phyloP scores from a whole-genome alignment of 2,329 filamentous ascomycete species.

The Ophiostoma tasmaniense region DNA sequence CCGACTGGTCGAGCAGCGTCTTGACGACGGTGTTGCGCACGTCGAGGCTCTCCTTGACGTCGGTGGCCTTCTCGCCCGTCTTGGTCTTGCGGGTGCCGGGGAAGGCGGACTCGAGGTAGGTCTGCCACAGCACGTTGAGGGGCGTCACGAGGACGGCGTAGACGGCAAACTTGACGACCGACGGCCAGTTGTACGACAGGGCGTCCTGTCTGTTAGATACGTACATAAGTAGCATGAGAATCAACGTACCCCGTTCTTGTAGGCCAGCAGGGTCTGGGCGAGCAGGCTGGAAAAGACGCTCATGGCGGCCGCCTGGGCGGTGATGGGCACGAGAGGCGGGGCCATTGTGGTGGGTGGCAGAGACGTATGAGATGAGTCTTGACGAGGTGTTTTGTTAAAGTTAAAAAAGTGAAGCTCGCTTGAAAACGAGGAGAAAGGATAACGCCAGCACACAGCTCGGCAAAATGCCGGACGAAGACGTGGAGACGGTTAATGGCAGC shows the following conservation, averaged over 20 bases:
- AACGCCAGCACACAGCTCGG: not conserved
- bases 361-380: not conserved
- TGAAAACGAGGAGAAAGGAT: not conserved
- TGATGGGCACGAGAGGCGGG: constrained; percentile 49
- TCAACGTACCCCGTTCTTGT: constrained; percentile 50
- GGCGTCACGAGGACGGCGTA: constrained; percentile 67
- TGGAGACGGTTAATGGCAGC: not conserved
- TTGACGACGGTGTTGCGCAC: constrained; percentile 58
- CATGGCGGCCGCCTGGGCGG: constrained; percentile 57
- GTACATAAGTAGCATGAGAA: no score
- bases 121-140: constrained; percentile 82
- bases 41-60: constrained; percentile 40
- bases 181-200: constrained; percentile 50
- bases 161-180: constrained; percentile 67
- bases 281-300: constrained; percentile 62
- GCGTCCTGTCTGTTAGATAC: not conserved
- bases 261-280: constrained; percentile 60
- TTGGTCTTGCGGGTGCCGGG: constrained; percentile 45
- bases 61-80: constrained; percentile 28
- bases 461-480: not conserved
- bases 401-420: not conserved
- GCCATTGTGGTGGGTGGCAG: not conserved
- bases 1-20: constrained; percentile 58
- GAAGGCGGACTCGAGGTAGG: constrained; percentile 64
- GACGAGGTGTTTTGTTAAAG: not conserved